Evolutionary conservation across 2,329 filamentous ascomycete species (phyloP), one percentile per base, ranked within the genome.

Genomic region (Cephalotrichum gorgonifer): DNA sequence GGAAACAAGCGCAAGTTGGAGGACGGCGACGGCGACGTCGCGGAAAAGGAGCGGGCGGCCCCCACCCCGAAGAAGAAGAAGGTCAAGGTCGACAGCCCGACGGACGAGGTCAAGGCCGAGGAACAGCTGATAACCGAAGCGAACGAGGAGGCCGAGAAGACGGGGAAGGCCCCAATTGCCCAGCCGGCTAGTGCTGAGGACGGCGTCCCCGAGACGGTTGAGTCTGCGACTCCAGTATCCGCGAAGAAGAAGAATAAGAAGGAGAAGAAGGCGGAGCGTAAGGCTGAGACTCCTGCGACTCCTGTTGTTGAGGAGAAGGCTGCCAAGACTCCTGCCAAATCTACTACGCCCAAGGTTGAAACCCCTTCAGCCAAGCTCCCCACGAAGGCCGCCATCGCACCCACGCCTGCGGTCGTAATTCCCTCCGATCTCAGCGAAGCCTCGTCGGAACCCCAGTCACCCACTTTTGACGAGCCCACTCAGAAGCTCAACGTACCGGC

Each of bases 21-120:
- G 2, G 70, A 69, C 52, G 75, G 70, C 22, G 64, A 66, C 14
- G 66, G 78, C 5, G 67, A 74, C 0, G 79, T 77, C 11, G 69
- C 83, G 43, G 75, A 79, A 52, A 67, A 67, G 49, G 81, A 85
- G 63, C 69, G 72, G 56, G 78, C 82, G 59, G 85, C 83, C 64
- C 70, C 45, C 14, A 26, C 23, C 4, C 45, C 45, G 3, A 47
- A 72, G 53, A 72, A 71, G 58, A 57, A 58, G 54, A 60, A 4
- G 55, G 57, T 23, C 47, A 55, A 50, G 44, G 50, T 51, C 22
- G 51, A 51, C 14, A 27, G 41, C 30, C 17, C 33, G 17, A 43
- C 33, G 6, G 53, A 57, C 14, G 58, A 60, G 26, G 17, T 52
- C 7, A 53, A 56, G 44, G 30, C 54, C 52, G 43, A 58, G 55